phyloP scores from a whole-genome alignment of 2,329 filamentous ascomycete species.

The Monosporascus sp. region DNA sequence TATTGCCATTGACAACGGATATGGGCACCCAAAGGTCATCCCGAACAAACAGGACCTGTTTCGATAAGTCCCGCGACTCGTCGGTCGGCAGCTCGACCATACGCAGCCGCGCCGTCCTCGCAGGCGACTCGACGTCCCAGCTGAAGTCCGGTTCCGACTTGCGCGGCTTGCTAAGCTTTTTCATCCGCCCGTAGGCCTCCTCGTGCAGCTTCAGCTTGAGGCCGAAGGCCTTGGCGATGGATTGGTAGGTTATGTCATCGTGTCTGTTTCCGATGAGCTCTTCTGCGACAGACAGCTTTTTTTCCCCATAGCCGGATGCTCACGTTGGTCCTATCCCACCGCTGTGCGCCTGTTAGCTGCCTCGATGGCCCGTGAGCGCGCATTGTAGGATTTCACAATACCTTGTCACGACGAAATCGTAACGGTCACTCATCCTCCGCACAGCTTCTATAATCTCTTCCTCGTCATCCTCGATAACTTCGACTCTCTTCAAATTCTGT shows the following conservation, averaged over 20 bases:
- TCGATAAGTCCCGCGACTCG: constrained; percentile 53
- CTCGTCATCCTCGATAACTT: constrained; percentile 92
- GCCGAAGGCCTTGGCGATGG: constrained; percentile 83
- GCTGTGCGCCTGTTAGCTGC: constrained; percentile 32
- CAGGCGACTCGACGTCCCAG: constrained; percentile 78
- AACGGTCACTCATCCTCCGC: constrained; percentile 77
- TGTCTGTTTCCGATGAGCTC: constrained; percentile 52
- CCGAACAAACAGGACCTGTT: constrained; percentile 73
- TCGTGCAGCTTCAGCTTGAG: constrained; percentile 74
- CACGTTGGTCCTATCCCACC: constrained; percentile 95
- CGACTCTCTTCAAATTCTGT: constrained; percentile 72
- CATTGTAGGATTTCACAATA: constrained; percentile 15
- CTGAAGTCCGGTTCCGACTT: constrained; percentile 69
- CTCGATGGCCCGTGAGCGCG: too few species aligned
- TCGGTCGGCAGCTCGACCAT: constrained; percentile 89
- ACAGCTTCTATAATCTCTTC: constrained; percentile 84
- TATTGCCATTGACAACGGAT: constrained; percentile 81
- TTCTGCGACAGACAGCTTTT: background rate
- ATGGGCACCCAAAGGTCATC: constrained; percentile 91
- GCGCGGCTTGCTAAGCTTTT: constrained; percentile 67
- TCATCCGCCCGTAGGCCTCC: constrained; percentile 77
- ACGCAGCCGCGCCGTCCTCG: constrained; percentile 73
- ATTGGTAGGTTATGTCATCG: constrained; percentile 95
- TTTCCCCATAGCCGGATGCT: constrained; percentile 27
- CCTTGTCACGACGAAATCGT: constrained; percentile 92